Base-by-base conservation (phyloP, 805 yeast genomes). In the Starmerella scarabaei region DNA sequence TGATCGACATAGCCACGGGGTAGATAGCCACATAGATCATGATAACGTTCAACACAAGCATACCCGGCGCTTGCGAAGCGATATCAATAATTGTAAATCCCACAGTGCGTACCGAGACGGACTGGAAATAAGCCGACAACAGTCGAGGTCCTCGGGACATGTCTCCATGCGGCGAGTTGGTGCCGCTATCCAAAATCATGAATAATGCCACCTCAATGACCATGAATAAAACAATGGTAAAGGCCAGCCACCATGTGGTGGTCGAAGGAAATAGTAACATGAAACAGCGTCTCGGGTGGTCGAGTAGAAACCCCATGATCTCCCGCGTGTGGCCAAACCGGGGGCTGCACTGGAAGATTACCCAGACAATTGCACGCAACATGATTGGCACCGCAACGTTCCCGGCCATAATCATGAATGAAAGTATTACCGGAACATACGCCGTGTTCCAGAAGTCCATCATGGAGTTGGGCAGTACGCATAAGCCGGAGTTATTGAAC, bases 11-110 rank as follows among this genome's bases (percentile, higher is more conserved):
- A 24, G 99, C 98, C 51, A 91, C 65, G 1, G 99, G 99, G 56
- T 86, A 67, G 33, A 88, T 96, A 14, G 97, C 88, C 21, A 91
- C 85, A 62, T 91, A 91, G 98, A 91, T 91, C 97, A 91, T 88
- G 44, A 91, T 71, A 76, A 84, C 71, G 58, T 91, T 91, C 51
- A 91, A 76, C 21, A 91, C 93, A 58, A 85, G 94, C 37, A 88
- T 82, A 0, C 94, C 91, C 0, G 96, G 91, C 53, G 85, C 91
- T 33, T 91, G 65, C 31, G 59, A 56, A 2, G 83, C 63, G 30
- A 91, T 60, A 55, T 79, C 75, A 20, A 86, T 72, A 30, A 80
- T 79, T 0, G 80, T 51, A 50, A 91, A 78, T 0, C 99, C 99
- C 0, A 94, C 94, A 1, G 97, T 91, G 65, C 99, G 74, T 0